Base-by-base conservation (phyloP, 2,329 filamentous ascomycete genomes). In the Talaromyces sp. region DNA sequence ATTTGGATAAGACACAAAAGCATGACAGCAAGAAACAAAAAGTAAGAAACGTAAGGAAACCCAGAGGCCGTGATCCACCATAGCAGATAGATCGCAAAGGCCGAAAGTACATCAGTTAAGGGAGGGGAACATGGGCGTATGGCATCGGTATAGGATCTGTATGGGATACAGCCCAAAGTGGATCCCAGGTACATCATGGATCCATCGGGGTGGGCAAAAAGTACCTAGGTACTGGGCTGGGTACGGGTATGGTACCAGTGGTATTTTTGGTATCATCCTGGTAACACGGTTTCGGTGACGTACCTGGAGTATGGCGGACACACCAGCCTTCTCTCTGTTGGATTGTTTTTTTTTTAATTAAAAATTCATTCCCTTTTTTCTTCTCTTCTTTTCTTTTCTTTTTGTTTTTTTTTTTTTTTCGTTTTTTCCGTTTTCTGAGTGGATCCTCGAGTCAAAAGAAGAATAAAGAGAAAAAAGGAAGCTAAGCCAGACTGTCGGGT, bases 81-180 rank as follows among this genome's bases (percentile, higher is more conserved):
- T 52, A 61, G 57, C 49, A 57, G 56, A 61, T 56, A 58, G 58
- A 65, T 57, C 54, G 51, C 37, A 56, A 37, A 57, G 51, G 13
- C 29, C 24, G 32, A 37, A 47, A 37, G 33, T 30, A 47, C 50
- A 49, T 47, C 48, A 44, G 42, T 33, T 33, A 29, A 37, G 45
- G 36, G 29, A 35, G 33, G 33, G 36, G 16, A 37, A 37, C 4
- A 19, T 47, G 44, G 39, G n/a, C n/a, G n/a, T 42, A 42, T 42
- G 20, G 22, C 16, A 29, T 42, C 40, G 20, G 40, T 42, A 42
- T 16, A 13, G 32, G 32, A 14, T 14, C 40, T 24, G 24, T 27
- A 42, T 42, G 20, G 14, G 27, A 19, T 27, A 27, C 24, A 27
- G 24, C 24, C 9, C 22, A 27, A 17, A 27, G 37, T 41, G 37